phyloP scores from a whole-genome alignment of 1,284 basidiomycete species.

The Cutaneotrichosporon mucoides region DNA sequence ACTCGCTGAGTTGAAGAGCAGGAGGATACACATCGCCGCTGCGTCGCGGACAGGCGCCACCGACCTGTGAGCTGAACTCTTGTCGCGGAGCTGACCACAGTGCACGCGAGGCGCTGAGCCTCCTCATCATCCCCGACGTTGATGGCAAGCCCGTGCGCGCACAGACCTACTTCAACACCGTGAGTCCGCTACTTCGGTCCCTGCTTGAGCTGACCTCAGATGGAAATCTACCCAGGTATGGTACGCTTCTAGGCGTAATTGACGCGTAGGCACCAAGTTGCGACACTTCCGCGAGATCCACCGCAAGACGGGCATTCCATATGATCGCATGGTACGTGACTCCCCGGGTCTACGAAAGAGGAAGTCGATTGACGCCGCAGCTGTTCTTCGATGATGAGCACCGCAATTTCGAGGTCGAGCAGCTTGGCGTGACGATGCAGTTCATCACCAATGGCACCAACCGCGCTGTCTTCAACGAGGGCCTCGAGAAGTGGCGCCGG shows the following conservation, averaged over 20 bases:
- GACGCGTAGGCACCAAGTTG: slow-evolving; percentile 64
- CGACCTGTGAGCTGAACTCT: slow-evolving; percentile 60
- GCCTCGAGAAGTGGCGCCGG: slow-evolving; percentile 36
- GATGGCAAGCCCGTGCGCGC: slow-evolving; percentile 55
- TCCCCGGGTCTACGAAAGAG: no score
- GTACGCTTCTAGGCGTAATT: not conserved
- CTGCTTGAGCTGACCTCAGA: slow-evolving; percentile 40
- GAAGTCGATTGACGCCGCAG: no score
- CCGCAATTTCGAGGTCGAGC: slow-evolving; percentile 70
- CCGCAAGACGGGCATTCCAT: slow-evolving; percentile 71
- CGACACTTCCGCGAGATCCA: slow-evolving; percentile 73
- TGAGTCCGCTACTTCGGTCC: no score
- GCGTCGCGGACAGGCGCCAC: slow-evolving; percentile 71
- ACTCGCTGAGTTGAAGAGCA: slow-evolving; percentile 58
- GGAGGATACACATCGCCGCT: slow-evolving; percentile 63
- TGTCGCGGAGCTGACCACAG: no score
- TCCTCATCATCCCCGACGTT: slow-evolving; percentile 61
- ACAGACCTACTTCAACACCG: slow-evolving; percentile 64
- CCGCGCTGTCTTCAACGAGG: slow-evolving; percentile 27
- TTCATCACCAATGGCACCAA: slow-evolving; percentile 39
- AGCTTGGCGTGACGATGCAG: slow-evolving; percentile 66
- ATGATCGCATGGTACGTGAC: slow-evolving; percentile 84
- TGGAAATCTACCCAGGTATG: slow-evolving; percentile 77
- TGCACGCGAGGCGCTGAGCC: slow-evolving; percentile 66
- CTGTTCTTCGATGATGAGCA: slow-evolving; percentile 79